Evolutionary conservation across 1,284 basidiomycete genomes (phyloP), one percentile per base, ranked within the genome.

Genomic region (Golubevia pallescens): DNA sequence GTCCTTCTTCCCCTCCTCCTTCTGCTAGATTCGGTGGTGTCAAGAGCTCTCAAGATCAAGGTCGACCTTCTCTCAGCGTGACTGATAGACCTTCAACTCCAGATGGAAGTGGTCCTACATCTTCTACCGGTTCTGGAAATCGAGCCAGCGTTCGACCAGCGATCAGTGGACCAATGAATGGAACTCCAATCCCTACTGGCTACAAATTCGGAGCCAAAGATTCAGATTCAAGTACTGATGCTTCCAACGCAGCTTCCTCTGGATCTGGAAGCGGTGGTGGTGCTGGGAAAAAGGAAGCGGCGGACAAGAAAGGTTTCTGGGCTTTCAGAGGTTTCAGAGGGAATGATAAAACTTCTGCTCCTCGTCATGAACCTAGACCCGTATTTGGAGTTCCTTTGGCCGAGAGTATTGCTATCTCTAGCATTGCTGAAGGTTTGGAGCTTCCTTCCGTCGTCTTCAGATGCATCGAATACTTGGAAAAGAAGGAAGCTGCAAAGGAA

Each of bases 401-500:
- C n/a, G 75, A 79, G 57, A 71, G 78, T 10, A 77, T 84, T 24
- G 72, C 71, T 2, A 72, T 74, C 21, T 76, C 78, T 3, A 75
- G 73, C 66, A 68, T 77, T 34, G 66, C 73, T 58, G 74, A 74
- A 42, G 75, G 74, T 6, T 55, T 76, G 24, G 71, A 73, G 4
- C 63, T 85, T 48, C 82, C 82, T 0, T 79, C 74, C 10, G 73
- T 85, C 4, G 78, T 85, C 10, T 76, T 71, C 56, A 73, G 82
- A 42, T 84, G 82, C 75, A 80, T 85, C 65, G 81, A 85, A 61
- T 81, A 80, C 60, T 74, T 85, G 14, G 82, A 85, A 59, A 75
- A 77, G 60, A 62, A 66, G 3, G 69, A 74, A 24, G 78, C 76
- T 2, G 67, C 73, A 48, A 60, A 70, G 60, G 82, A 85, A 57